Evolutionary conservation across 495 filamentous ascomycete genomes (phyloP).

Genomic region (Cercophora newfieldiana): DNA sequence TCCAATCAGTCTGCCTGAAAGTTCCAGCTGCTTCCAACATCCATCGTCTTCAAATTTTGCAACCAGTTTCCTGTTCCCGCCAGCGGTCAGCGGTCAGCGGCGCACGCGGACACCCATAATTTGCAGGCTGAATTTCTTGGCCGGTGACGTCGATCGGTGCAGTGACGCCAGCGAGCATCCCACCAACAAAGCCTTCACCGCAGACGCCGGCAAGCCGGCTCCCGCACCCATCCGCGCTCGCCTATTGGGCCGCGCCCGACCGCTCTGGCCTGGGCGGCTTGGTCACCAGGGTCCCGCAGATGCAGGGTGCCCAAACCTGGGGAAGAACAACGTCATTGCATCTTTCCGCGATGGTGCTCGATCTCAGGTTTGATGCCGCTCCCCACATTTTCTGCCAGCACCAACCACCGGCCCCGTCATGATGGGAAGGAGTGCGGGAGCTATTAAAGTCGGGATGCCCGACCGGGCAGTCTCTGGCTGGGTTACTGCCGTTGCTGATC

Average conservation of each 20-base stretch:
- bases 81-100: background rate
- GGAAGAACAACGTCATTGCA: conserved; percentile 4
- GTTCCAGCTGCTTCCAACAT: background rate
- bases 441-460: background rate
- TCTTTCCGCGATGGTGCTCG: background rate
- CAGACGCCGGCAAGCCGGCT: background rate
- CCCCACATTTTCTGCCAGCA: background rate
- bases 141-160: conserved; percentile 8
- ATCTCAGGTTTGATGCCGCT: background rate
- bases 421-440: background rate
- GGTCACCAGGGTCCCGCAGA: background rate
- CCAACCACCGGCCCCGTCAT: background rate
- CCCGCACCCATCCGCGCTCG: background rate
- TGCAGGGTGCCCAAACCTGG: background rate
- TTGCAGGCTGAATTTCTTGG: background rate
- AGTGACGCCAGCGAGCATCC: conserved; percentile 2
- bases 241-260: background rate
- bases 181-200: background rate
- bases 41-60: too few species aligned
- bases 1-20: background rate
- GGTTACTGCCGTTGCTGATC: background rate
- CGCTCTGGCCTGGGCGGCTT: background rate
- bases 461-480: background rate
- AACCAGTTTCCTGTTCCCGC: background rate
- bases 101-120: background rate